phyloP scores from a whole-genome alignment of 805 yeast genomes.

The Lachancea dasiensis region DNA sequence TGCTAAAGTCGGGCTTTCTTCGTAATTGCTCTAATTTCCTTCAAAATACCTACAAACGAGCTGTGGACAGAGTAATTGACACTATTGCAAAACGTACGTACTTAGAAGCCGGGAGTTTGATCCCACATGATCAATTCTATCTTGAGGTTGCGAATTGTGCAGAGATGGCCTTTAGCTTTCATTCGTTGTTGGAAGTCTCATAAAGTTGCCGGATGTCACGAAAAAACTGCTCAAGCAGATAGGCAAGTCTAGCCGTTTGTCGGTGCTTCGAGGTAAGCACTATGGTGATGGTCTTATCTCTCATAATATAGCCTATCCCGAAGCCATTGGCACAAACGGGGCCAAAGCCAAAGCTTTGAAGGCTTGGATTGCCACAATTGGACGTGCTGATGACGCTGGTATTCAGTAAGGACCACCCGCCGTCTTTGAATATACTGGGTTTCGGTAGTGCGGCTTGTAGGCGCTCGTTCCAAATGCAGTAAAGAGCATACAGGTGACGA shows the following conservation, averaged over 20 bases:
- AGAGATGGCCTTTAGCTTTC: not conserved
- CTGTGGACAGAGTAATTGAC: too few relatives aligned
- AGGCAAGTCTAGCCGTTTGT: slow-evolving; percentile 70
- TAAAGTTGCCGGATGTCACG: slow-evolving; percentile 38
- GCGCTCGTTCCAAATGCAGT: slow-evolving; percentile 69
- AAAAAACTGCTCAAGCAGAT: slow-evolving; percentile 61
- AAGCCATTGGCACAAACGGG: slow-evolving; percentile 87
- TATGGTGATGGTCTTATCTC: slow-evolving; percentile 68
- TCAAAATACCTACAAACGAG: not conserved
- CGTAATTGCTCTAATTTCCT: too few relatives aligned
- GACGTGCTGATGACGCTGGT: slow-evolving; percentile 76
- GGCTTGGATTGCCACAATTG: slow-evolving; percentile 89
- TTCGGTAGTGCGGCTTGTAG: slow-evolving; percentile 35
- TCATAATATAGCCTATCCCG: slow-evolving; percentile 89
- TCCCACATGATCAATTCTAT: not conserved
- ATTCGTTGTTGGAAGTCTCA: too few relatives aligned
- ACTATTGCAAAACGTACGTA: too few relatives aligned
- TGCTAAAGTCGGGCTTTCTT: not conserved
- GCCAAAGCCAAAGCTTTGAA: slow-evolving; percentile 83
- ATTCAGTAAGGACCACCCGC: slow-evolving; percentile 83
- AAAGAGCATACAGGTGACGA: slow-evolving; percentile 81
- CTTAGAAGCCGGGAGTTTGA: too few relatives aligned
- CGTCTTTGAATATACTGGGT: slow-evolving; percentile 76
- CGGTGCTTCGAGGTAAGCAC: slow-evolving; percentile 85
- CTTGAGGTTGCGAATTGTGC: not conserved